Evolutionary conservation across 495 filamentous ascomycete species (phyloP), one percentile per base, ranked within the genome.

Genomic region (Penicillium longicatenatum): DNA sequence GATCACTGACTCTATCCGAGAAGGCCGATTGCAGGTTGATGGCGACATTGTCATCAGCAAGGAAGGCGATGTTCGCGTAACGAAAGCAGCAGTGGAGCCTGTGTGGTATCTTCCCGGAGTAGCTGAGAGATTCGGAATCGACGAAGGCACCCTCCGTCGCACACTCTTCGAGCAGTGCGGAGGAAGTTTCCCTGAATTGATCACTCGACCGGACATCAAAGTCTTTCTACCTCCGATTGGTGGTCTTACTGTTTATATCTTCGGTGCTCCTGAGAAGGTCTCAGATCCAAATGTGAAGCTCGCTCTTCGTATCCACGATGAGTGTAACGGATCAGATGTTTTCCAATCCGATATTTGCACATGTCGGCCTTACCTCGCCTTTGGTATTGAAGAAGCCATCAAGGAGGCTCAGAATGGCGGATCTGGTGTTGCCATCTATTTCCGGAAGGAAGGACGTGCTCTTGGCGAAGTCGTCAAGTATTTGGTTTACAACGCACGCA

Each of bases 321-420:
- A 97, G 76, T 92, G 93, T 78, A 98, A 98, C 70, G 93, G 94
- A 52, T 93, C 89, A 73, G 94, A 98, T 79, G 94, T 98, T 55
- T 98, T 98, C 74, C 93, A 95, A 57, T 96, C 91, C 31, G 94
- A 98, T 73, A 98, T 98, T 70, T 98, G 94, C 76, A 98, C 94
- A 33, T 97, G 94, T 72, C 86, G 94, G 44, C 94, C 94, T 33
- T 98, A 98, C 67, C 85, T 98, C 56, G 93, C 96, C 61, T 98
- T 94, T 69, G 94, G 94, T 26, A 92, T 98, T 55, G 91, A 93
- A 64, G 94, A 98, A 74, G 94, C 94, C 11, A 93, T 98, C 57
- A 94, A 93, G 64, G 91, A 97, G 74, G 93, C 93, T 14, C 93
- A 98, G 77, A 89, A 88, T 50, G 94, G 94, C 46, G 94, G 94